These are phyloP conservation scores for Auricularia auricula-judae DNA, from an alignment of 768 basidiomycete species.

Conservation along the genomic window DNA sequence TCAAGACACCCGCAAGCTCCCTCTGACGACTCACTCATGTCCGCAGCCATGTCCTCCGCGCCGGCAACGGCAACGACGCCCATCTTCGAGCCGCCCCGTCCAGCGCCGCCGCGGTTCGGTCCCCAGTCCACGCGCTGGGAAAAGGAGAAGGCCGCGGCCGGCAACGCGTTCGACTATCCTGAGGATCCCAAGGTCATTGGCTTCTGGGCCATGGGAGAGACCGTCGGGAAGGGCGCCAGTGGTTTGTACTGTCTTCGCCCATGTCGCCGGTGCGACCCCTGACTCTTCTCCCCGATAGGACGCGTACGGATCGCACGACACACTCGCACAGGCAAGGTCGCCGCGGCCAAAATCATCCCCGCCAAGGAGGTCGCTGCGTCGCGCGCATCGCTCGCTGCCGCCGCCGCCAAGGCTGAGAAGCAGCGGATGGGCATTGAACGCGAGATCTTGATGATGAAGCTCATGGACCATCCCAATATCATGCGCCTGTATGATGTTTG, in stretches of 20 bases:
- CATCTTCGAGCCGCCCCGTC: not conserved
- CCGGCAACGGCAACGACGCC: not conserved
- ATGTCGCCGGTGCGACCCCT: not conserved
- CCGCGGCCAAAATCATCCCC: constrained; percentile 90
- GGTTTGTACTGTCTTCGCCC: constrained; percentile 25
- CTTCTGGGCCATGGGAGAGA: constrained; percentile 89
- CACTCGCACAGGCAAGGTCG: constrained; percentile 77
- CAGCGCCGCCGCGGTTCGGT: not conserved
- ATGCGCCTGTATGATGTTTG: constrained; percentile 94
- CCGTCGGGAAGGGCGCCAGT: constrained; percentile 87
- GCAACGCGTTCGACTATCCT: constrained; percentile 65
- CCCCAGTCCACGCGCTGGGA: constrained; percentile 60
- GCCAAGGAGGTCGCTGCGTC: constrained; percentile 59
- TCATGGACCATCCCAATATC: constrained; percentile 90
- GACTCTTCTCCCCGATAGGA: constrained; percentile 33
- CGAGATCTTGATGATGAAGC: constrained; percentile 96
- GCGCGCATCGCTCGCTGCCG: constrained; percentile 53
- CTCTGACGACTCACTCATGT: not conserved
- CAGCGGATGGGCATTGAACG: constrained; percentile 74
- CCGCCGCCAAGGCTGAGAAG: constrained; percentile 66
- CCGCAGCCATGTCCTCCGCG: not conserved
- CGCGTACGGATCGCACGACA: constrained; percentile 85
- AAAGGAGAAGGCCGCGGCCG: constrained; percentile 67
- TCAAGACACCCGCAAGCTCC: not conserved
- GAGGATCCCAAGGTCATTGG: constrained; percentile 81